A percentile compares a stretch with the other conserved stretches of the same genome.
These are phyloP conservation scores for Coleophoma eucalyptorum DNA, from an alignment of 2,329 filamentous ascomycete genomes.

Conservation along the genomic window DNA sequence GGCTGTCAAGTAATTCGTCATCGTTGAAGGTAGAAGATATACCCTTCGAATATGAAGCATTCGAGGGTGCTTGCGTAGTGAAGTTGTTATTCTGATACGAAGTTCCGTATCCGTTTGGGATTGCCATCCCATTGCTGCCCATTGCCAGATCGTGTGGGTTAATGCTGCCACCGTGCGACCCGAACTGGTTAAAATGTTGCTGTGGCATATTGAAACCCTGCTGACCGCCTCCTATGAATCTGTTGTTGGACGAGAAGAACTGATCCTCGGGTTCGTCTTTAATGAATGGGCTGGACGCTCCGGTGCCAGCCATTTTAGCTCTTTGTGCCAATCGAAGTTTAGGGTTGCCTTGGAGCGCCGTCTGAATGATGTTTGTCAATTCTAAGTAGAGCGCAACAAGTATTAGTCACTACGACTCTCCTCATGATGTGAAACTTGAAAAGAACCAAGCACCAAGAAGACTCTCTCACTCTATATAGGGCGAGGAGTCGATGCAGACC, in stretches of 20 bases:
- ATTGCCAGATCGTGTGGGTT: slow-evolving; percentile 85
- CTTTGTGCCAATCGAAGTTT: slow-evolving; percentile 8
- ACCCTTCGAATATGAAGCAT: slow-evolving; percentile 71
- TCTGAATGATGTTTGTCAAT: slow-evolving; percentile 13
- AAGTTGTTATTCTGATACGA: slow-evolving; percentile 58
- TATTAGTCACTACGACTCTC: slow-evolving; percentile 6
- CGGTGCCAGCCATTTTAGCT: slow-evolving; percentile 29
- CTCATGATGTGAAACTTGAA: no score
- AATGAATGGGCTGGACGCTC: slow-evolving; percentile 52
- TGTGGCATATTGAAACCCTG: slow-evolving; percentile 37
- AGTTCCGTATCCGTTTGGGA: slow-evolving; percentile 42
- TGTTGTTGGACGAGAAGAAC: slow-evolving; percentile 36
- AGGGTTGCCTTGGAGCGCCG: slow-evolving; percentile 9
- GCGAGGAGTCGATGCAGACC: no score
- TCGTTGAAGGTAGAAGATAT: slow-evolving; percentile 79
- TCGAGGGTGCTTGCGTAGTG: slow-evolving; percentile 46
- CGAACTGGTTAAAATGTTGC: slow-evolving; percentile 35
- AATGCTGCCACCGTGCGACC: slow-evolving; percentile 51
- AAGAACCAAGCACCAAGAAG: no score
- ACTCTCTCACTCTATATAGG: no score
- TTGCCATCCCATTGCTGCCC: slow-evolving; percentile 51
- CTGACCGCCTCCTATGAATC: slow-evolving; percentile 24
- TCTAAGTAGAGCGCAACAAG: slow-evolving; percentile 5
- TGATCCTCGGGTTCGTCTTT: slow-evolving; percentile 66
- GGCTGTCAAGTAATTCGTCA: slow-evolving; percentile 79